phyloP scores from a whole-genome alignment of 148 eudicot species.

The Fagopyrum homotropicum region DNA sequence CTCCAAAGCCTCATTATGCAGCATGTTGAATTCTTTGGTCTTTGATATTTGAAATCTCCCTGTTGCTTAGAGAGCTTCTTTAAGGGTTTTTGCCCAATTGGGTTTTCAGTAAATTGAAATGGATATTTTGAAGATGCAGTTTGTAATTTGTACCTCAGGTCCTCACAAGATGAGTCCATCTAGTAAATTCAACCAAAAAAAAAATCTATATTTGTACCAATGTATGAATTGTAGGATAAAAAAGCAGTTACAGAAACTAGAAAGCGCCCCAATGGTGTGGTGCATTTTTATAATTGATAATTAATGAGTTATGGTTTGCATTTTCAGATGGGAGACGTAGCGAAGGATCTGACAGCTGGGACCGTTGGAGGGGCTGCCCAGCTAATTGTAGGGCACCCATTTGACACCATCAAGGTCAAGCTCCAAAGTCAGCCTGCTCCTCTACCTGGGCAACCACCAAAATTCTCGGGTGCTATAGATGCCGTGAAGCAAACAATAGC shows the following conservation, averaged over 20 bases:
- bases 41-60: no score
- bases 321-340: slow-evolving; percentile 82
- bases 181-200: background rate
- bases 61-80: no score
- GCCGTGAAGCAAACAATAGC: slow-evolving; percentile 86
- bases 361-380: slow-evolving; percentile 96
- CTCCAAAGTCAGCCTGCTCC: slow-evolving; percentile 95
- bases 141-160: no score
- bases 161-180: background rate
- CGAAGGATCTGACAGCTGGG: slow-evolving; percentile 85
- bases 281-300: background rate
- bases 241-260: background rate
- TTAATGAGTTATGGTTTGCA: background rate
- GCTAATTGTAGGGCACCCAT: slow-evolving; percentile 85
- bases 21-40: no score
- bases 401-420: slow-evolving; percentile 95
- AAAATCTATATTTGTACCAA: background rate
- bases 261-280: background rate
- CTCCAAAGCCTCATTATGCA: no score
- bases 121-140: background rate
- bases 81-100: background rate
- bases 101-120: background rate
- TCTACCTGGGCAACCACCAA: slow-evolving; percentile 79
- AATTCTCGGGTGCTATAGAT: slow-evolving; percentile 72
- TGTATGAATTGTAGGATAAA: background rate